phyloP scores from a whole-genome alignment of 345 rosid genomes.

The Citrus glauca region DNA sequence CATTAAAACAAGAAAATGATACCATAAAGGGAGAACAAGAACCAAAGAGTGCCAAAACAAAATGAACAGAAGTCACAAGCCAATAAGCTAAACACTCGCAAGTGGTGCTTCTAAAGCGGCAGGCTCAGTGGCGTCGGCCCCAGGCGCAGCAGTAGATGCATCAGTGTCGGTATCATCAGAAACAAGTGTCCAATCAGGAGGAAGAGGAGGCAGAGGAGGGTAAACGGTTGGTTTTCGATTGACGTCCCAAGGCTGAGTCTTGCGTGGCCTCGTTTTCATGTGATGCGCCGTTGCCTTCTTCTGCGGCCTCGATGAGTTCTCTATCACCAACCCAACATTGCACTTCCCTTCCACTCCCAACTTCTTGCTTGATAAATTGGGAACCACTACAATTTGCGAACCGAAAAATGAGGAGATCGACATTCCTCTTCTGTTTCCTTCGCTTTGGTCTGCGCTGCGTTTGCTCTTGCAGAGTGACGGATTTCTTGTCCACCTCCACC shows the following conservation, averaged over 20 bases:
- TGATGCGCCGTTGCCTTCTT: slow-evolving; percentile 93
- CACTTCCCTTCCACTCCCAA: neutral
- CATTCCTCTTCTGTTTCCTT: neutral
- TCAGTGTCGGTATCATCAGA: slow-evolving; percentile 18
- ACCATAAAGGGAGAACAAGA: slow-evolving; percentile 3
- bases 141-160: slow-evolving; percentile 1
- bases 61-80: slow-evolving; percentile 9
- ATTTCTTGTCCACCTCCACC: neutral
- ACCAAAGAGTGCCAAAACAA: slow-evolving; percentile 4
- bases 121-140: slow-evolving; percentile 14
- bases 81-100: slow-evolving; percentile 25
- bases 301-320: slow-evolving; percentile 86
- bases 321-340: slow-evolving; percentile 39
- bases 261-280: slow-evolving; percentile 88
- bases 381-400: slow-evolving; percentile 3
- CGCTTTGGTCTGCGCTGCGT: neutral
- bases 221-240: slow-evolving; percentile 77
- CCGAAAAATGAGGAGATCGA: slow-evolving; percentile 18
- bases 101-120: slow-evolving; percentile 14
- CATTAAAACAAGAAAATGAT: neutral
- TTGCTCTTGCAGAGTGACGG: too few species aligned
- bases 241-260: slow-evolving; percentile 78
- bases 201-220: slow-evolving; percentile 66
- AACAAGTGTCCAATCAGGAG: slow-evolving; percentile 53
- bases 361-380: neutral